Percentiles rank a stretch among this genome's conserved stretches.
phyloP scores from a whole-genome alignment of 2,329 filamentous ascomycete genomes.

The Fonsecaea erecta region DNA sequence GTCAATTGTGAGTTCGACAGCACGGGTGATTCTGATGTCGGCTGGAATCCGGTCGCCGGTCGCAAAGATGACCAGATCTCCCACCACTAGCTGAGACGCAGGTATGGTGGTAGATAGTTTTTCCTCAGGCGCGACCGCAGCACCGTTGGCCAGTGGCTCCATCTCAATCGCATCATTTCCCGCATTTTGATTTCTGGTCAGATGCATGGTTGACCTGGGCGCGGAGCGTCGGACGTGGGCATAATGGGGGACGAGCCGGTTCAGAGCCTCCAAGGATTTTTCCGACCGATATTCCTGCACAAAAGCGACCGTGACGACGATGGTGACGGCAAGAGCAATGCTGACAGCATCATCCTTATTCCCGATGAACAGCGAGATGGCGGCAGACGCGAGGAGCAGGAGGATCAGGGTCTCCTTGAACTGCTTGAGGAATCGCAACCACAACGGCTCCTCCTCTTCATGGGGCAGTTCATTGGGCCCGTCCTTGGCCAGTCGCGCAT shows the following conservation, averaged over 20 bases:
- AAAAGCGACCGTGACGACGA: slow-evolving; percentile 94
- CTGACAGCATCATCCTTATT: slow-evolving; percentile 95
- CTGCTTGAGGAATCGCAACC: slow-evolving; percentile 93
- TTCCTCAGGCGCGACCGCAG: slow-evolving; percentile 69
- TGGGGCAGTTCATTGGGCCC: slow-evolving; percentile 94
- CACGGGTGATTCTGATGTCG: slow-evolving; percentile 90
- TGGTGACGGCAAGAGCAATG: slow-evolving; percentile 93
- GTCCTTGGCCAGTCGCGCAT: slow-evolving; percentile 76
- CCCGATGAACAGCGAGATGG: slow-evolving; percentile 84
- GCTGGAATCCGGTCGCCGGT: slow-evolving; percentile 96
- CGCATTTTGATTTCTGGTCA: slow-evolving; percentile 22
- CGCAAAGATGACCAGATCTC: slow-evolving; percentile 90
- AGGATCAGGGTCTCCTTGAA: slow-evolving; percentile 96
- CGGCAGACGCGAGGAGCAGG: slow-evolving; percentile 85
- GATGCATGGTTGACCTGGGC: slow-evolving; percentile 4
- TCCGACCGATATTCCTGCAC: slow-evolving; percentile 97
- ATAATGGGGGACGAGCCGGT: slow-evolving; percentile 90
- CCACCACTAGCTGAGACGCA: slow-evolving; percentile 84
- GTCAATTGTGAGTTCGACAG: slow-evolving; percentile 88
- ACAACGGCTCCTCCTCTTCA: slow-evolving; percentile 89
- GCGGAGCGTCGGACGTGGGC: slow-evolving; percentile 80
- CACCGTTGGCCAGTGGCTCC: slow-evolving; percentile 53
- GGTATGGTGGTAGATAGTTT: slow-evolving; percentile 78
- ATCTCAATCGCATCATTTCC: slow-evolving; percentile 54
- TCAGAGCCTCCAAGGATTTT: slow-evolving; percentile 94